A percentile compares a stretch with the other conserved stretches of the same genome.
These are phyloP conservation scores for Trichocladium antarcticum DNA, from an alignment of 495 filamentous ascomycete genomes.

Conservation along the genomic window DNA sequence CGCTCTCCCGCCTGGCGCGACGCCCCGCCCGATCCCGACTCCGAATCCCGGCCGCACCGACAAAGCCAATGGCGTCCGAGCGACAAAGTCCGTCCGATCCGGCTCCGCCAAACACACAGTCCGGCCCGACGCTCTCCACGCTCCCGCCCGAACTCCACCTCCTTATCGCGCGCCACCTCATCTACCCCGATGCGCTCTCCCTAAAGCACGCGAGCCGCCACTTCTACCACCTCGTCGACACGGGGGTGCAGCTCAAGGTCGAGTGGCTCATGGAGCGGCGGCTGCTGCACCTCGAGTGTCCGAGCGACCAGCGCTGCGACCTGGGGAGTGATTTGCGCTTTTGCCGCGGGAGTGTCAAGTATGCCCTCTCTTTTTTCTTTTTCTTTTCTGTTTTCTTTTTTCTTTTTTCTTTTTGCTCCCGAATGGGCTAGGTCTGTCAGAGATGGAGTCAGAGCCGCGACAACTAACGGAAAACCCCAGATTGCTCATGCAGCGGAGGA, in stretches of 20 bases:
- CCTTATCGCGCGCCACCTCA: conserved; percentile 40
- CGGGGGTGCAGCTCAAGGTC: conserved; percentile 53
- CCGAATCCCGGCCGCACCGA: background rate
- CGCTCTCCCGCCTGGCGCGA: background rate
- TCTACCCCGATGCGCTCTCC: conserved; percentile 47
- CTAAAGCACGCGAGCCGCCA: conserved; percentile 54
- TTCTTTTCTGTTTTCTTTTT: background rate
- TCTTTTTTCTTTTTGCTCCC: background rate
- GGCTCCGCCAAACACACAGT: background rate
- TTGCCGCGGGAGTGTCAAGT: conserved; percentile 43
- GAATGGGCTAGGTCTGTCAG: no score
- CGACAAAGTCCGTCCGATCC: no score
- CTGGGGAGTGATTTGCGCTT: conserved; percentile 43
- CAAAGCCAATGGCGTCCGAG: background rate
- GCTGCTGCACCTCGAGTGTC: conserved; percentile 41
- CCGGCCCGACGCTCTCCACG: background rate
- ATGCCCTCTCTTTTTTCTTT: conserved; percentile 7
- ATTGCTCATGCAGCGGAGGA: conserved; percentile 41
- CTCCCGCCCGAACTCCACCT: conserved; percentile 56
- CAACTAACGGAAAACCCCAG: conserved; percentile 17
- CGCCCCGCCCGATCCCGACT: background rate
- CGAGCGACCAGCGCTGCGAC: conserved; percentile 38
- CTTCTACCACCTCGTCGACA: conserved; percentile 54
- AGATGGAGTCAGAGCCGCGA: no score
- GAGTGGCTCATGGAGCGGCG: conserved; percentile 55